Evolutionary conservation across 2,329 filamentous ascomycete species (phyloP).

Genomic region (Exutisphaerella laricina): DNA sequence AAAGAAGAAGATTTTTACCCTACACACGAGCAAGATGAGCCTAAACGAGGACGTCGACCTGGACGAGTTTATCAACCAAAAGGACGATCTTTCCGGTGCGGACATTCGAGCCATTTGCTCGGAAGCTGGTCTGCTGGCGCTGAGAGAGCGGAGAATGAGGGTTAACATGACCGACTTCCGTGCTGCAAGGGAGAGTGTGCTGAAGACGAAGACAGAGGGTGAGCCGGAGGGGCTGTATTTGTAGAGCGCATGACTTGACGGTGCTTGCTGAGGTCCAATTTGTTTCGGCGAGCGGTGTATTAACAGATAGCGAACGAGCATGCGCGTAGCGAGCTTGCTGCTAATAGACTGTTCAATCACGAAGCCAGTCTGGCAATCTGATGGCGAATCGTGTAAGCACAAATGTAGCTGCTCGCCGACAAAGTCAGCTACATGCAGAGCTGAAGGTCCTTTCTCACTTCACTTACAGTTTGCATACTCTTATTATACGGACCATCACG

Average conservation of each 20-base stretch:
- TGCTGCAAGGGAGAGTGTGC: slow-evolving; percentile 81
- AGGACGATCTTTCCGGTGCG: slow-evolving; percentile 93
- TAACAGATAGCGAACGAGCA: neutral
- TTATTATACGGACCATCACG: too few relatives aligned
- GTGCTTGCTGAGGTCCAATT: slow-evolving; percentile 40
- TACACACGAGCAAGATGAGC: slow-evolving; percentile 99
- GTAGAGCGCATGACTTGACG: slow-evolving; percentile 54
- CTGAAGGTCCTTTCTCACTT: too few relatives aligned
- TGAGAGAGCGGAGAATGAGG: slow-evolving; percentile 92
- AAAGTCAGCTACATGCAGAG: too few relatives aligned
- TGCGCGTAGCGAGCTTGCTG: neutral
- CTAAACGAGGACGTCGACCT: slow-evolving; percentile 94
- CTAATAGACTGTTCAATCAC: neutral
- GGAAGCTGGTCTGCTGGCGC: slow-evolving; percentile 87
- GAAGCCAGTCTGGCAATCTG: neutral
- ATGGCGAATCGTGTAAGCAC: too few relatives aligned
- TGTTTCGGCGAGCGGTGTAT: slow-evolving; percentile 1
- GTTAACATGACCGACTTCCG: slow-evolving; percentile 99
- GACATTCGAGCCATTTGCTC: slow-evolving; percentile 99
- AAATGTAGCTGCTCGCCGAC: too few relatives aligned
- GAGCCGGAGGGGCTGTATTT: slow-evolving; percentile 98
- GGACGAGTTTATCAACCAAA: slow-evolving; percentile 97
- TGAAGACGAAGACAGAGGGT: slow-evolving; percentile 98
- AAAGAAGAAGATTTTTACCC: slow-evolving; percentile 93
- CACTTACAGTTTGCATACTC: too few relatives aligned